phyloP scores from a whole-genome alignment of 176 grass and related monocot species.

The Cymbopogon citratus region DNA sequence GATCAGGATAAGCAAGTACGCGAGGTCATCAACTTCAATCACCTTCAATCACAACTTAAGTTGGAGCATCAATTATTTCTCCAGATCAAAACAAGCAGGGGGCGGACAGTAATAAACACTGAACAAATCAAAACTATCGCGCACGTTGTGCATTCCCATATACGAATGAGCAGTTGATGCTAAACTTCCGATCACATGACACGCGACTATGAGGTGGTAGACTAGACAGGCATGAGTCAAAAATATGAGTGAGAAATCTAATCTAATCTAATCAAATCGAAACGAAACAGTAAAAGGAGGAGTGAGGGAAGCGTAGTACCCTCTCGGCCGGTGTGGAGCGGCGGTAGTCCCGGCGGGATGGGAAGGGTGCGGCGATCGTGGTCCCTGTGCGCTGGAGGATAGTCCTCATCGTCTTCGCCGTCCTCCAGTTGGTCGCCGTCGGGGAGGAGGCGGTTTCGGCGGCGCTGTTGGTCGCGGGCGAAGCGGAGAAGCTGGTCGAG shows the following conservation, averaged over 20 bases:
- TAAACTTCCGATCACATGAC: not conserved
- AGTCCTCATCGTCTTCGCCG: slow-evolving; percentile 16
- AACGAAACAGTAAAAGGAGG: not conserved
- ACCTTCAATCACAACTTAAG: too few relatives aligned
- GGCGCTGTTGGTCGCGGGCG: slow-evolving; percentile 53
- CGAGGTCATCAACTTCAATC: not conserved
- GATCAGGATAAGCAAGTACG: not conserved
- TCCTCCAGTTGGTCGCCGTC: slow-evolving; percentile 13
- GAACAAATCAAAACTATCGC: not conserved
- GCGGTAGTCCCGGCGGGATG: slow-evolving; percentile 67
- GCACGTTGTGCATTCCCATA: not conserved
- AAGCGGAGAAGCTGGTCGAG: slow-evolving; percentile 74
- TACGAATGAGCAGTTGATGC: not conserved
- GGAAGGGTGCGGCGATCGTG: slow-evolving; percentile 46
- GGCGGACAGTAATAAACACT: not conserved
- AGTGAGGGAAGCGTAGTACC: slow-evolving; percentile 13
- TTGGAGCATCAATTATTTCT: too few relatives aligned
- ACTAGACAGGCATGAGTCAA: not conserved
- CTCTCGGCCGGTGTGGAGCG: slow-evolving; percentile 63
- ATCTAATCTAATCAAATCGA: not conserved
- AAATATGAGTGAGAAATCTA: too few relatives aligned
- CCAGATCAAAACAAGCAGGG: not conserved
- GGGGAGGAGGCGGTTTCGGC: slow-evolving; percentile 10
- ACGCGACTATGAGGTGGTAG: not conserved
- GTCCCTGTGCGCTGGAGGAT: slow-evolving; percentile 5